Conservation (phyloP, 257 asterid genomes). For the Solanum chilense region DNA sequence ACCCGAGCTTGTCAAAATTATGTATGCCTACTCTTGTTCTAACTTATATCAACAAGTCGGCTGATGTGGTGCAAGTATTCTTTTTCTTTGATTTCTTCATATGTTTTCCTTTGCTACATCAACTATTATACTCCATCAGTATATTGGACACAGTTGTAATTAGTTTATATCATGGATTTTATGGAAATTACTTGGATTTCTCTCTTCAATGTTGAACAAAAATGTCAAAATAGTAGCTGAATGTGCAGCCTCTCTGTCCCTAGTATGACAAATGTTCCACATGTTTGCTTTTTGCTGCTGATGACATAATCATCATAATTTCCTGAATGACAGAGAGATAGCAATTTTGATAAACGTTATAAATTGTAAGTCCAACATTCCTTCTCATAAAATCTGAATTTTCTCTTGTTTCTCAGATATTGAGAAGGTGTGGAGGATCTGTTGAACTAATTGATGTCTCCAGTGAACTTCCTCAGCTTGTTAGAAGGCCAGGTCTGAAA, state of each 20-base stretch:
- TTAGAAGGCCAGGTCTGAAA: constrained; percentile 83
- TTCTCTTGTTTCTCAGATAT: constrained; percentile 35
- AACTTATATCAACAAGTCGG: background rate
- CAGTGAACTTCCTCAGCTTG: constrained; percentile 75
- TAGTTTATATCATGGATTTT: background rate
- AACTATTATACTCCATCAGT: background rate
- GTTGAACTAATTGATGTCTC: constrained; percentile 85
- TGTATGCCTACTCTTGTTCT: background rate
- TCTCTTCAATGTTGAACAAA: background rate
- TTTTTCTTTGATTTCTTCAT: background rate
- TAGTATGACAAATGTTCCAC: background rate
- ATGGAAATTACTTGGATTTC: background rate
- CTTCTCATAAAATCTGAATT: constrained; percentile 4
- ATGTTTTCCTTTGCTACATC: background rate
- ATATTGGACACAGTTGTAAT: background rate
- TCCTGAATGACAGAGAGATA: background rate
- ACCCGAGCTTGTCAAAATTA: background rate
- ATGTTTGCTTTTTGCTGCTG: background rate
- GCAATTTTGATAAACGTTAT: background rate
- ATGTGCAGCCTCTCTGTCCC: background rate
- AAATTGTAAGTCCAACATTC: background rate
- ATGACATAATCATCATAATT: background rate
- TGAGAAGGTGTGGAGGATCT: constrained; percentile 76
- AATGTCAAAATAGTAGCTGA: background rate
- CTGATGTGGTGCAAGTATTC: background rate